Base-by-base conservation (phyloP, 352 stramenopile genomes). In the Aphanomyces cochlioides region DNA sequence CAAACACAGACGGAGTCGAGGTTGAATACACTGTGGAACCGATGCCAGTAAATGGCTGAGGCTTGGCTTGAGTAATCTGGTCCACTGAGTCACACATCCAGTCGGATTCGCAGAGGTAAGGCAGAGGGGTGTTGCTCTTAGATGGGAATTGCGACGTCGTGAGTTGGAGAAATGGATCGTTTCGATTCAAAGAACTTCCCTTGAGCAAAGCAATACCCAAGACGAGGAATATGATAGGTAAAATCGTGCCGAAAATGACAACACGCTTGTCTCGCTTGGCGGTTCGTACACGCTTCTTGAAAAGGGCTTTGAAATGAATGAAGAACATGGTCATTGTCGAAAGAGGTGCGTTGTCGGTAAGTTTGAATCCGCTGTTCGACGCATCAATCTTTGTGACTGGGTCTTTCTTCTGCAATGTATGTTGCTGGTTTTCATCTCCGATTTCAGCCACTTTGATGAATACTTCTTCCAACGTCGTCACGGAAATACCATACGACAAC, bases 211-310 rank as follows among this genome's bases (percentile, higher is more conserved):
- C 56, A 19, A 93, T 67, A 37, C 90, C 89, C 48, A 91, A 69
- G 7, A 96, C 48, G 8, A 97, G 83, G 15, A 90, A 85, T 65
- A 96, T 45, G 0, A 96, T 74, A 19, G 85, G 85, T 7, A 92
- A 68, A 34, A 89, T 54, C 43, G 82, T 50, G 40, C 87, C 79
- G 63, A 81, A 87, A 19, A 89, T 43, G 72, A 92, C 87, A 56
- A 91, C 87, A 67, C 90, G 90, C 47, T 90, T 93, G 72, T 98
- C 92, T 40, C 92, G 78, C 57, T 89, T 89, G 53, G 95, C 93
- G 45, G 94, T 90, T 4, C 82, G 78, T 45, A 92, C 84, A 37
- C 92, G 79, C 74, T 98, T 98, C 19, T 75, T 40, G 50, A 97
- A 87, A 37, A 97, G 72, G 48, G 90, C 90, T 28, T 28, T 28